phyloP scores from a whole-genome alignment of 768 basidiomycete species.

The Rhodotorula toruloides region DNA sequence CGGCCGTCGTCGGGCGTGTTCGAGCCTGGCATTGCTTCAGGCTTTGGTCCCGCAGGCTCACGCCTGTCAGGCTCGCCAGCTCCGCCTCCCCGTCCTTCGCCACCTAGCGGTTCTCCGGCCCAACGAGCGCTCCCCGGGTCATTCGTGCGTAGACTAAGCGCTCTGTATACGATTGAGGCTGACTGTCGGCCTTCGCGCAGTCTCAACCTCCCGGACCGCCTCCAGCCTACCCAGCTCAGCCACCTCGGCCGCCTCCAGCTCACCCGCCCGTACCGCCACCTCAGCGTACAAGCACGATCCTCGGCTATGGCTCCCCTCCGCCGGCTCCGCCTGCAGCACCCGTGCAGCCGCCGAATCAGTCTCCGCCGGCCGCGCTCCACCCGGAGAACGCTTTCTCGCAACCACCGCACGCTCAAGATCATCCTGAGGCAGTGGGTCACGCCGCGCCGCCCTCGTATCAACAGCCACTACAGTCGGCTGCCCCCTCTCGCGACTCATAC shows the following conservation, averaged over 20 bases:
- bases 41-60: no score
- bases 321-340: no score
- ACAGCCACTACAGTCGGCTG: not conserved
- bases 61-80: no score
- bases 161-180: slow-evolving; percentile 34
- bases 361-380: no score
- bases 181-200: slow-evolving; percentile 43
- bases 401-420: no score
- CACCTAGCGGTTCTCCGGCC: not conserved
- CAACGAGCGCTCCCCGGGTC: slow-evolving; percentile 33
- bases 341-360: no score
- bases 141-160: slow-evolving; percentile 33
- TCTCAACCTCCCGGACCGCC: slow-evolving; percentile 44
- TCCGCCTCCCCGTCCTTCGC: slow-evolving; percentile 6
- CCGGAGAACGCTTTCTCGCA: no score
- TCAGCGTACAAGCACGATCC: slow-evolving; percentile 4
- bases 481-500: not conserved
- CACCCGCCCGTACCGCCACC: not conserved
- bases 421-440: not conserved
- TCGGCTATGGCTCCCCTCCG: not conserved
- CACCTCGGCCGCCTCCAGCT: not conserved
- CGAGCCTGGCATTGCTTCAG: not conserved
- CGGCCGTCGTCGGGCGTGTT: not conserved
- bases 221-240: slow-evolving; percentile 26
- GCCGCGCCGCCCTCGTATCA: not conserved